phyloP scores from a whole-genome alignment of 257 asterid genomes.

The Paraleonurus japonicus region DNA sequence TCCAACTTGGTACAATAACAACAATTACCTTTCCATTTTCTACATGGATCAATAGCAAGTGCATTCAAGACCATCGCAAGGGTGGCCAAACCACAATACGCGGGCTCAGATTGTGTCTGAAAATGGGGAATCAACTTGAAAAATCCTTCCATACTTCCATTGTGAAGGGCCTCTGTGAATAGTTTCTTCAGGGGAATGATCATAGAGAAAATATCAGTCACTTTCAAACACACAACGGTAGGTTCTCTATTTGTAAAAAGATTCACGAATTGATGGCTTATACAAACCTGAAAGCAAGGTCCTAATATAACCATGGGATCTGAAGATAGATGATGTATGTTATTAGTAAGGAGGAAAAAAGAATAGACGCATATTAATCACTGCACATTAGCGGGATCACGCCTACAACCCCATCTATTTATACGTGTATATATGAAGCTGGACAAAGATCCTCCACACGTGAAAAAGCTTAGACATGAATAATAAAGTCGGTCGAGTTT shows the following conservation, averaged over 20 bases:
- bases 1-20: background rate
- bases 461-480: background rate
- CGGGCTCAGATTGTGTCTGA: constrained; percentile 81
- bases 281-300: background rate
- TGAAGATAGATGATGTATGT: background rate
- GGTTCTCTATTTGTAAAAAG: background rate
- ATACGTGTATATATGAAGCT: background rate
- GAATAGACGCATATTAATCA: background rate
- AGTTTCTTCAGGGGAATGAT: constrained; percentile 48
- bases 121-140: constrained; percentile 64
- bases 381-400: background rate
- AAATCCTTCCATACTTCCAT: constrained; percentile 74
- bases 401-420: background rate
- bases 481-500: background rate
- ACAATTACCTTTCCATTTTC: constrained; percentile 72
- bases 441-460: background rate
- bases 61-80: constrained; percentile 81
- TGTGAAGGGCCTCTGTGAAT: constrained; percentile 50
- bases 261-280: background rate
- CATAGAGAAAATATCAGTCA: background rate
- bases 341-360: background rate
- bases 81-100: constrained; percentile 77
- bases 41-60: constrained; percentile 73
- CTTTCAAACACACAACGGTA: background rate
- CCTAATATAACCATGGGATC: background rate